Evolutionary conservation across 495 filamentous ascomycete genomes (phyloP).

Genomic region (Hypoxylon cercidicola): DNA sequence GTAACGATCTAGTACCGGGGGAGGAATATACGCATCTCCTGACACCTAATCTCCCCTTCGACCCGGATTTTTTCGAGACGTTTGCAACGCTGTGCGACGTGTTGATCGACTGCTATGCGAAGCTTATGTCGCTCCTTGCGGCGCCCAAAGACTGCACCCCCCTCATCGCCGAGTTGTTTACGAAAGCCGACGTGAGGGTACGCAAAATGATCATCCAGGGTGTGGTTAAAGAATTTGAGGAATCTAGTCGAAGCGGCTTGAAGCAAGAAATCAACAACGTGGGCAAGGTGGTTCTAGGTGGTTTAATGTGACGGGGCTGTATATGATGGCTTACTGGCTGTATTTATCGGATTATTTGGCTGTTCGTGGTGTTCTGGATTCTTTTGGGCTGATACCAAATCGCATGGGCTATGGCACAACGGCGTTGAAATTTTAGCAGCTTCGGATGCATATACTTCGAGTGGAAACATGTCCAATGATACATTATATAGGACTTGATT

Average conservation of each 20-base stretch:
- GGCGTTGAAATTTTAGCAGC: slow-evolving; percentile 29
- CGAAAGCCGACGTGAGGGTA: slow-evolving; percentile 86
- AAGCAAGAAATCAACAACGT: slow-evolving; percentile 85
- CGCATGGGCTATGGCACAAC: slow-evolving; percentile 28
- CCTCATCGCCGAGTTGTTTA: slow-evolving; percentile 80
- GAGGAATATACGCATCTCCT: slow-evolving; percentile 90
- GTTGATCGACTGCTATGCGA: slow-evolving; percentile 89
- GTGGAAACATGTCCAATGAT: slow-evolving; percentile 1
- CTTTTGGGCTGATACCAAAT: slow-evolving; percentile 34
- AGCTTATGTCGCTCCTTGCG: slow-evolving; percentile 75
- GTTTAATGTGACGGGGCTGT: slow-evolving; percentile 71
- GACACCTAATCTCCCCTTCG: slow-evolving; percentile 93
- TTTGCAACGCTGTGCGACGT: slow-evolving; percentile 98
- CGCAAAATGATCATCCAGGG: slow-evolving; percentile 86
- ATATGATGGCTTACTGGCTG: slow-evolving; percentile 16
- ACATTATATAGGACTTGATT: slow-evolving; percentile 10
- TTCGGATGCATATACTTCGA: slow-evolving; percentile 28
- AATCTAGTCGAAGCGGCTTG: slow-evolving; percentile 75
- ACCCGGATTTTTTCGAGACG: slow-evolving; percentile 96
- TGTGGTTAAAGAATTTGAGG: slow-evolving; percentile 93
- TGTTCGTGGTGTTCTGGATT: slow-evolving; percentile 32
- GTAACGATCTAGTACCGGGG: slow-evolving; percentile 66
- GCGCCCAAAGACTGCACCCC: slow-evolving; percentile 70
- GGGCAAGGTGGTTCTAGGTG: slow-evolving; percentile 88
- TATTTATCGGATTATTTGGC: slow-evolving; percentile 20